These are phyloP conservation scores for Neopestalotiopsis clavispora DNA, from an alignment of 2,329 filamentous ascomycete species.

Conservation along the genomic window DNA sequence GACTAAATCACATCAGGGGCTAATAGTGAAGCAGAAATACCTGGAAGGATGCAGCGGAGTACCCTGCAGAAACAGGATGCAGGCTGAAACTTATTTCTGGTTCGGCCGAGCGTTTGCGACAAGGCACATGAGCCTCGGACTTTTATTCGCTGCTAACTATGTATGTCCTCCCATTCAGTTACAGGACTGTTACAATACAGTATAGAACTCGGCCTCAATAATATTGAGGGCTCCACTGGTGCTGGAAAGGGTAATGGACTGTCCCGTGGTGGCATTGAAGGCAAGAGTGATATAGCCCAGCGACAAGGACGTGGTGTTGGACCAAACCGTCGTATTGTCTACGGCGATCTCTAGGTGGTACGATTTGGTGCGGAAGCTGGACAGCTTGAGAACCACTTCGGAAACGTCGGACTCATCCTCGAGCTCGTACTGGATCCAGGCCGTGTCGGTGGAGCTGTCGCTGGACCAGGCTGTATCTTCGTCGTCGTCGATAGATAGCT, in stretches of 20 bases:
- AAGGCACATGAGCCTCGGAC: too few species aligned
- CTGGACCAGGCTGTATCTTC: background rate
- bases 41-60: too few species aligned
- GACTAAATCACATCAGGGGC: too few species aligned
- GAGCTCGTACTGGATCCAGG: background rate
- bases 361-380: background rate
- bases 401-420: background rate
- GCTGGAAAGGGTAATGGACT: background rate
- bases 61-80: too few species aligned
- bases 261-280: background rate
- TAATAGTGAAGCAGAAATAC: too few species aligned
- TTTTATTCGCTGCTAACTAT: too few species aligned
- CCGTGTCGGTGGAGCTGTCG: background rate
- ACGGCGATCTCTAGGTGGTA: background rate
- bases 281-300: background rate
- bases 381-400: background rate
- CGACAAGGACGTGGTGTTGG: background rate
- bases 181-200: background rate
- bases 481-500: background rate
- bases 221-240: background rate
- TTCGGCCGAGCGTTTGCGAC: too few species aligned
- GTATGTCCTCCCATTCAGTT: too few species aligned
- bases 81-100: too few species aligned
- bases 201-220: background rate
- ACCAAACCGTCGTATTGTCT: background rate